These are phyloP conservation scores for Fusarium neocosmosporiellum DNA, from an alignment of 2,329 filamentous ascomycete genomes.

Conservation along the genomic window DNA sequence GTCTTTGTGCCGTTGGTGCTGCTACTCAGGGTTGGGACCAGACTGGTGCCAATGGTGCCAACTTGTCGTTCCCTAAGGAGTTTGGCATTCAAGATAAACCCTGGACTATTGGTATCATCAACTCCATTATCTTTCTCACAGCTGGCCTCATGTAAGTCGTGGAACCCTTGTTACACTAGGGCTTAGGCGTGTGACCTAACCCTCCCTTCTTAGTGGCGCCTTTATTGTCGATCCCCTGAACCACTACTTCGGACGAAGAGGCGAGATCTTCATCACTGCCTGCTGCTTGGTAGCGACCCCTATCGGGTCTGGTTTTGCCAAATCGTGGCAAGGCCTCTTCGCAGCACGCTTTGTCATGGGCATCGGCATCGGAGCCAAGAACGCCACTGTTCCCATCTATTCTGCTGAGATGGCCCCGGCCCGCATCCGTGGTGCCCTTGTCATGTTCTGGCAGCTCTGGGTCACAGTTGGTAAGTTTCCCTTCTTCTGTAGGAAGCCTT, in stretches of 20 bases:
- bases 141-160: slow-evolving; percentile 68
- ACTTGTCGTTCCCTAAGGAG: slow-evolving; percentile 65
- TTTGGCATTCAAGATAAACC: slow-evolving; percentile 55
- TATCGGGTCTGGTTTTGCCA: slow-evolving; percentile 64
- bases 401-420: slow-evolving; percentile 78
- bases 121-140: slow-evolving; percentile 50
- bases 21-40: slow-evolving; percentile 73
- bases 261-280: slow-evolving; percentile 72
- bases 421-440: slow-evolving; percentile 74
- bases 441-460: slow-evolving; percentile 77
- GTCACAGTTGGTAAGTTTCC: slow-evolving; percentile 28
- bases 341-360: slow-evolving; percentile 74
- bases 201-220: slow-evolving; percentile 20
- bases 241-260: slow-evolving; percentile 72
- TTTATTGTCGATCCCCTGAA: slow-evolving; percentile 66
- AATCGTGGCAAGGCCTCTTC: slow-evolving; percentile 75
- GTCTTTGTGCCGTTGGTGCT: slow-evolving; percentile 65
- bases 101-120: slow-evolving; percentile 52
- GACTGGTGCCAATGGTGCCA: slow-evolving; percentile 71
- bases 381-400: slow-evolving; percentile 75
- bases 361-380: slow-evolving; percentile 75
- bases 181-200: slow-evolving; percentile 1
- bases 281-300: slow-evolving; percentile 51
- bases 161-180: not conserved
- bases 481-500: not conserved